Percentiles rank a stretch among this genome's conserved stretches.
phyloP scores from a whole-genome alignment of 176 grass and related monocot species.

The Aegilops sharonensis region DNA sequence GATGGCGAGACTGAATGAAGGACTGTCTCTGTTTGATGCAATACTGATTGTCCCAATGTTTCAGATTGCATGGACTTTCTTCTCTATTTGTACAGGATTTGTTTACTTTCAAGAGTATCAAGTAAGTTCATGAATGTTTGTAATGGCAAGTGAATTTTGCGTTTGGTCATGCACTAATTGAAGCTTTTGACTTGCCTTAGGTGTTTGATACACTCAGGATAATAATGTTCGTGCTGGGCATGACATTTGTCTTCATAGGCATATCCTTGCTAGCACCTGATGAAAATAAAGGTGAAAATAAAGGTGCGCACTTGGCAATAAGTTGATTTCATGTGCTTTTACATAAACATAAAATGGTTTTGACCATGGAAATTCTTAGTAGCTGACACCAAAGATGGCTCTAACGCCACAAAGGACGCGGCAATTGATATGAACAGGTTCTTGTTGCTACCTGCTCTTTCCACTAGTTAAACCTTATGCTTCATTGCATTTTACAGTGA shows the following conservation, averaged over 20 bases:
- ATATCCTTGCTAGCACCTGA: constrained; percentile 93
- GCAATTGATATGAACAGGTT: constrained; percentile 68
- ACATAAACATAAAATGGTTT: constrained; percentile 17
- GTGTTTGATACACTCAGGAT: constrained; percentile 86
- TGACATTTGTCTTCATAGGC: constrained; percentile 87
- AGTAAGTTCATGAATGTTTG: constrained; percentile 43
- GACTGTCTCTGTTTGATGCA: constrained; percentile 92
- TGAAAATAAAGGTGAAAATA: constrained; percentile 89
- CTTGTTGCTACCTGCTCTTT: constrained; percentile 29
- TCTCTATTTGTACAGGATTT: constrained; percentile 99
- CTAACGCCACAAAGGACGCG: constrained; percentile 30
- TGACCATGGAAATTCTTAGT: constrained; percentile 44
- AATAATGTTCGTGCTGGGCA: constrained; percentile 88
- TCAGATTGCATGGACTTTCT: constrained; percentile 99
- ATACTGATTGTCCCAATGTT: constrained; percentile 98
- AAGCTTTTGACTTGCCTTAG: constrained; percentile 38
- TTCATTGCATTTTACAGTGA: background rate
- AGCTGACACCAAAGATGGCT: constrained; percentile 53
- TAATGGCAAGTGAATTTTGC: constrained; percentile 15
- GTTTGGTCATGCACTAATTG: constrained; percentile 32
- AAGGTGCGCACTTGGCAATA: constrained; percentile 68
- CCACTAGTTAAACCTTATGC: constrained; percentile 9
- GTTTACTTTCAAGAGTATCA: constrained; percentile 99
- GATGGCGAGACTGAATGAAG: constrained; percentile 98
- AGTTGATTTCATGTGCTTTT: constrained; percentile 18